Percentiles rank a stretch among this genome's conserved stretches.
Evolutionary conservation across 345 rosid genomes (phyloP).

Genomic region (Rhizophora mangle): DNA sequence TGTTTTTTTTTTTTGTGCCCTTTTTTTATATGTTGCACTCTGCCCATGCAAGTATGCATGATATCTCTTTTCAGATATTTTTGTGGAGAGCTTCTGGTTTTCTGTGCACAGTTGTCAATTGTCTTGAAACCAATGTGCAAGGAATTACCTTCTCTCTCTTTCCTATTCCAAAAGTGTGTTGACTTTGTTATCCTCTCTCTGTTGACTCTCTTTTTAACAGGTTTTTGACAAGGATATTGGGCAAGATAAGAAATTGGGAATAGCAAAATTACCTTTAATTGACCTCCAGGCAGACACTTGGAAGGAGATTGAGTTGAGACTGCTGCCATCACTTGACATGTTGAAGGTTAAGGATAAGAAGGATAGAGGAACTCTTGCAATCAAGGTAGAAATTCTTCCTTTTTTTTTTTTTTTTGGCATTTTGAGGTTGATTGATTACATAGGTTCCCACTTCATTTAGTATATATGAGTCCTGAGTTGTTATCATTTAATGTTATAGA

Average conservation of each 20-base stretch:
- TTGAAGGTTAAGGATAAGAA: constrained; percentile 91
- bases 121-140: no score
- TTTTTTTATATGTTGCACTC: no score
- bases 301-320: constrained; percentile 60
- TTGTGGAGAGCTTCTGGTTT: no score
- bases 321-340: constrained; percentile 84
- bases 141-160: no score
- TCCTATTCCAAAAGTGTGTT: no score
- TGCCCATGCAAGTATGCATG: no score
- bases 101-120: no score
- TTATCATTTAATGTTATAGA: neutral
- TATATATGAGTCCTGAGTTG: neutral
- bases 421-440: neutral
- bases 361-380: constrained; percentile 80
- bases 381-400: constrained; percentile 52
- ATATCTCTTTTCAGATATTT: no score
- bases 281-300: constrained; percentile 50
- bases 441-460: neutral
- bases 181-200: neutral
- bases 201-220: constrained; percentile 38
- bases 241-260: constrained; percentile 87
- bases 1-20: no score
- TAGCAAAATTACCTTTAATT: constrained; percentile 61
- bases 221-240: constrained; percentile 92
- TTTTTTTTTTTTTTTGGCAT: neutral